Percentiles rank a stretch among this genome's conserved stretches.
Evolutionary conservation across 2,329 filamentous ascomycete species (phyloP).

Genomic region (Curvularia hawaiiensis): DNA sequence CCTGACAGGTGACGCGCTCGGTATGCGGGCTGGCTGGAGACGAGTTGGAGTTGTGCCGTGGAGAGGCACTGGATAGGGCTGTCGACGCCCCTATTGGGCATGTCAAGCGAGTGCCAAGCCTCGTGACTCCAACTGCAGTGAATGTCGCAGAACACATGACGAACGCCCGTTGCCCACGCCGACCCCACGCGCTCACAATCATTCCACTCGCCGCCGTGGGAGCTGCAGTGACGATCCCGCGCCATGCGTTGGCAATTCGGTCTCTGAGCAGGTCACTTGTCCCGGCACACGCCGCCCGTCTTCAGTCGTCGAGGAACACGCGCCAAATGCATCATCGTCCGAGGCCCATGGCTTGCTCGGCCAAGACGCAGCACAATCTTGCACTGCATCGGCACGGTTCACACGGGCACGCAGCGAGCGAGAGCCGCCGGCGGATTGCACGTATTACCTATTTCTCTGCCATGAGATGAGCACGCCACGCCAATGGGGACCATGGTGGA

Average conservation of each 20-base stretch:
- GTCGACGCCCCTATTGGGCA: slow-evolving; percentile 16
- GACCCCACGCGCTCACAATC: slow-evolving; percentile 21
- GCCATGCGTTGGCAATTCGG: slow-evolving; percentile 5
- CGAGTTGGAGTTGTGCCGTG: slow-evolving; percentile 18
- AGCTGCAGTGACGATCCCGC: slow-evolving; percentile 15
- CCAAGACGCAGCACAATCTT: slow-evolving; percentile 36
- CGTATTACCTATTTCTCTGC: neutral
- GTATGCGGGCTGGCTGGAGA: slow-evolving; percentile 18
- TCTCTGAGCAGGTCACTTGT: slow-evolving; percentile 10
- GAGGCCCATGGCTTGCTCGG: slow-evolving; percentile 31
- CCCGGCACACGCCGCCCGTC: neutral
- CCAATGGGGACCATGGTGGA: slow-evolving; percentile 9
- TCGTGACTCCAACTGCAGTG: slow-evolving; percentile 18
- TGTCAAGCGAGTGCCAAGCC: slow-evolving; percentile 30
- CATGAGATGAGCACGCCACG: neutral
- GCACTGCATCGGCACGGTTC: slow-evolving; percentile 20
- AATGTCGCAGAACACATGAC: slow-evolving; percentile 22
- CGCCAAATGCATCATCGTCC: slow-evolving; percentile 8
- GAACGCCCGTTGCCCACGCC: slow-evolving; percentile 13
- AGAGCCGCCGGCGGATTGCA: neutral
- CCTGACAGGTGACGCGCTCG: slow-evolving; percentile 21
- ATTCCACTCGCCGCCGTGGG: neutral
- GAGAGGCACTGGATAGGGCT: slow-evolving; percentile 8
- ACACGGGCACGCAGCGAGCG: slow-evolving; percentile 6
- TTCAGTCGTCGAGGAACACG: slow-evolving; percentile 4